Percentiles rank a stretch among this genome's conserved stretches.
phyloP scores from a whole-genome alignment of 306 rosid genomes.

The Prunus armeniaca region DNA sequence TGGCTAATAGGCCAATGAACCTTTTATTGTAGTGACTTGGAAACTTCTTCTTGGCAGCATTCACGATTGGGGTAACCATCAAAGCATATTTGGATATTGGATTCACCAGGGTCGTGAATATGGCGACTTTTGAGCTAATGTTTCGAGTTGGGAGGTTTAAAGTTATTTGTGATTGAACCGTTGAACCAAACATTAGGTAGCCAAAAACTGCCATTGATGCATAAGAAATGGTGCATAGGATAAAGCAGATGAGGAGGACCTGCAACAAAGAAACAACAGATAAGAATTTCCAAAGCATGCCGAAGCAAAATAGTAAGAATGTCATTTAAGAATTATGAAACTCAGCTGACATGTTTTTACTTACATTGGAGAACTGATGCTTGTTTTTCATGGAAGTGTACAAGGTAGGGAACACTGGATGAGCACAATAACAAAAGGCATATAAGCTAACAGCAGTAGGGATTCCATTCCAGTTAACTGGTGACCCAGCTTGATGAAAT shows the following conservation, averaged over 20 bases:
- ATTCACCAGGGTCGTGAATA: slow-evolving; percentile 21
- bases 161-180: slow-evolving; percentile 37
- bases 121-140: slow-evolving; percentile 18
- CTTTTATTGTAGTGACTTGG: slow-evolving; percentile 37
- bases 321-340: background rate
- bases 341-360: slow-evolving; percentile 10
- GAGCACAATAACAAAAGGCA: slow-evolving; percentile 85
- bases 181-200: slow-evolving; percentile 67
- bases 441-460: slow-evolving; percentile 70
- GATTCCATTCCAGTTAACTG: slow-evolving; percentile 54
- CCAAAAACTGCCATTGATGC: slow-evolving; percentile 71
- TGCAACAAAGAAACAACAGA: slow-evolving; percentile 26
- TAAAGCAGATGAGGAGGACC: slow-evolving; percentile 62
- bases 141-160: slow-evolving; percentile 9
- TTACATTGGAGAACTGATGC: slow-evolving; percentile 78
- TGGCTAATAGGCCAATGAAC: slow-evolving; percentile 22
- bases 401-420: slow-evolving; percentile 82
- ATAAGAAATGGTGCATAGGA: slow-evolving; percentile 44
- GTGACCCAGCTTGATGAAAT: slow-evolving; percentile 44
- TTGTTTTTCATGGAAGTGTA: slow-evolving; percentile 73
- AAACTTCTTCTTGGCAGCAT: slow-evolving; percentile 44
- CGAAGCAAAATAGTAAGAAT: background rate
- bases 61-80: slow-evolving; percentile 60
- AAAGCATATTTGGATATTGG: slow-evolving; percentile 58
- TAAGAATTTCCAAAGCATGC: background rate